Evolutionary conservation across 768 basidiomycete species (phyloP).

Genomic region (Leccinum disarticulatum): DNA sequence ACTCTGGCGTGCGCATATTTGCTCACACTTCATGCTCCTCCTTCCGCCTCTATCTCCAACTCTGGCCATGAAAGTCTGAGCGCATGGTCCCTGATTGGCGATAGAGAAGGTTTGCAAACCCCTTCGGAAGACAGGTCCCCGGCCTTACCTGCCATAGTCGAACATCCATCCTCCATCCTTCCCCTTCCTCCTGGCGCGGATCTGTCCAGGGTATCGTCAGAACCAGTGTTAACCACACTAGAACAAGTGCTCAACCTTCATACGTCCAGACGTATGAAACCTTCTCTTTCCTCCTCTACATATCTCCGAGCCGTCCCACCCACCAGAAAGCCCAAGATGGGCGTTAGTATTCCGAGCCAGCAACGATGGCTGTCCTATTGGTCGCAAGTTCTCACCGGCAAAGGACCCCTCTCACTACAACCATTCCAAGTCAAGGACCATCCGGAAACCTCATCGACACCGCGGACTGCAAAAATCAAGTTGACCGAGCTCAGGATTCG

Average conservation of each 20-base stretch:
- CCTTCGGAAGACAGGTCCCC: constrained; percentile 2
- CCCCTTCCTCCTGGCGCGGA: constrained; percentile 4
- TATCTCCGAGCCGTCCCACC: constrained; percentile 17
- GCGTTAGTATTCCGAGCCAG: constrained; percentile 81
- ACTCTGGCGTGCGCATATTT: constrained; percentile 84
- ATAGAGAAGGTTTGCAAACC: constrained; percentile 20
- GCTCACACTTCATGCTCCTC: constrained; percentile 52
- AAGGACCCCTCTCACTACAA: constrained; percentile 55
- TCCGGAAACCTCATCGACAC: constrained; percentile 1
- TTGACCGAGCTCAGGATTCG: constrained; percentile 58
- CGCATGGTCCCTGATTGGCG: constrained; percentile 22
- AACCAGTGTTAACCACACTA: constrained; percentile 36
- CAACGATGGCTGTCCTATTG: constrained; percentile 79
- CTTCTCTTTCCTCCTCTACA: constrained; percentile 2
- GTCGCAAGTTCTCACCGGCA: constrained; percentile 59
- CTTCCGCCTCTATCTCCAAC: constrained; percentile 37
- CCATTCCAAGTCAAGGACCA: constrained; percentile 7
- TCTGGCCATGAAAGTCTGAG: constrained; percentile 17
- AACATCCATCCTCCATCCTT: background rate
- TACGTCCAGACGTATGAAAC: constrained; percentile 68
- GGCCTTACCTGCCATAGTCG: background rate
- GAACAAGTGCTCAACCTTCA: constrained; percentile 65
- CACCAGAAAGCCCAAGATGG: constrained; percentile 44
- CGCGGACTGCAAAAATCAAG: constrained; percentile 44
- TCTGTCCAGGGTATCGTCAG: constrained; percentile 17